Base-by-base conservation (phyloP, 2,329 filamentous ascomycete genomes). In the Dryadomyces sulphureus region DNA sequence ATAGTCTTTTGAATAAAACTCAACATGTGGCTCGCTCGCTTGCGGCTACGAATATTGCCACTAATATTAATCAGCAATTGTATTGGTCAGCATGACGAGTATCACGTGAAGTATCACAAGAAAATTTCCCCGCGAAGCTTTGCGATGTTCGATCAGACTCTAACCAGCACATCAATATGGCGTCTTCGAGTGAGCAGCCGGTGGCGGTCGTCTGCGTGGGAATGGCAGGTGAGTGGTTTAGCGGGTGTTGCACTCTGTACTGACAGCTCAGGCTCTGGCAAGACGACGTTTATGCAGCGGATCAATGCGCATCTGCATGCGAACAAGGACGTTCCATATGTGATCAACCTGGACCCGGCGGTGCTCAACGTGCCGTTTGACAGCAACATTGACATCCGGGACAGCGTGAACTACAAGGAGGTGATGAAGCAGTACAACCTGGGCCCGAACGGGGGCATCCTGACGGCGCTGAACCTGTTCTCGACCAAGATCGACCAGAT, bases 341-440 rank as follows among this genome's bases (percentile, higher is more conserved):
- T 96, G 49, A 79, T 98, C 60, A 98, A 98, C 64, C 82, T 98
- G 51, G 92, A 98, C 60, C 92, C 92, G 1, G 92, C 93, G 36
- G 92, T 98, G 8, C 76, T 89, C 58, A 86, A 82, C 54, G 84
- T 95, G 7, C 92, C 93, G 3, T 98, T 95, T 60, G 90, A 94
- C 55, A 80, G 84, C 62, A 98, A 98, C 65, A 96, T 98, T 65
- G 92, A 98, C 65, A 98, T 98, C 56, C 87, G 93, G 57, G 92
- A 98, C 65, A 92, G 85, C 22, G 90, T 98, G 62, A 95, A 98
- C 73, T 98, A 98, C 71, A 92, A 94, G 62, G 90, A 98, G 65
- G 92, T 98, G 53, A 98, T 98, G 93, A 93, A 90, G 66, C 89
- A 96, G 66, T 96, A 95, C 65, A 95, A 95, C 59, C 76, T 98